phyloP scores from a whole-genome alignment of 179 eudicot genomes.

The Dionaea muscipula region DNA sequence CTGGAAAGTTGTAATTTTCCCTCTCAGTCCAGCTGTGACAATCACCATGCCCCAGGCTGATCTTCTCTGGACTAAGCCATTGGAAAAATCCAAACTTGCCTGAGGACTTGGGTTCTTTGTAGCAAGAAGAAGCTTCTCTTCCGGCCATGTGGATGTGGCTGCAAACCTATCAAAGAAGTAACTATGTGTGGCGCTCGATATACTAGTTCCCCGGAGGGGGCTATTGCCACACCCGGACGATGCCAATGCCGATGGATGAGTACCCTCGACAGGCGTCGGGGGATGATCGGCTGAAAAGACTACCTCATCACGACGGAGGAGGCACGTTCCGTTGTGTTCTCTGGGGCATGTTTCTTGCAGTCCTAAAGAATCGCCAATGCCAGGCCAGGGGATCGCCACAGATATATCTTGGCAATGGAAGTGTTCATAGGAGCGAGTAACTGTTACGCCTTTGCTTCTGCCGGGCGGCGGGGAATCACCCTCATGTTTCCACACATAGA shows the following conservation, averaged over 20 bases:
- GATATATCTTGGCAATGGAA: slow-evolving; percentile 81
- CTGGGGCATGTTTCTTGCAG: slow-evolving; percentile 19
- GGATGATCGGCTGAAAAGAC: too few species aligned
- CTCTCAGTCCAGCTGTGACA: slow-evolving; percentile 69
- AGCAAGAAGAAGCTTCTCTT: slow-evolving; percentile 60
- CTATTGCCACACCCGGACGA: slow-evolving; percentile 42
- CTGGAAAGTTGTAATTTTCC: slow-evolving; percentile 77
- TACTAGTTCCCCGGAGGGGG: slow-evolving; percentile 54
- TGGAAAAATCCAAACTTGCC: slow-evolving; percentile 53
- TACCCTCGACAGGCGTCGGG: too few species aligned
- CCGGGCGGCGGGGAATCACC: slow-evolving; percentile 61
- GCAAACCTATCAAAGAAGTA: slow-evolving; percentile 74
- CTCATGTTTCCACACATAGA: slow-evolving; percentile 79
- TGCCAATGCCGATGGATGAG: too few species aligned
- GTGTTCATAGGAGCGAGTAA: slow-evolving; percentile 60
- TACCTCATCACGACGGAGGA: slow-evolving; percentile 28
- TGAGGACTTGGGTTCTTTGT: slow-evolving; percentile 51
- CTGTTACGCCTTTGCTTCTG: slow-evolving; percentile 63
- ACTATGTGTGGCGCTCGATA: slow-evolving; percentile 48
- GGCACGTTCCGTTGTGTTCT: slow-evolving; percentile 20
- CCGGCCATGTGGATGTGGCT: slow-evolving; percentile 88
- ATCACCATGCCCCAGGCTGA: slow-evolving; percentile 88
- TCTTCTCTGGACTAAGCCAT: slow-evolving; percentile 35
- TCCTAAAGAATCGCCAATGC: slow-evolving; percentile 28
- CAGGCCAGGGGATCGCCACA: slow-evolving; percentile 89